Percentiles rank a stretch among this genome's conserved stretches.
Evolutionary conservation across 345 rosid genomes (phyloP).

Genomic region (Brassica incana): DNA sequence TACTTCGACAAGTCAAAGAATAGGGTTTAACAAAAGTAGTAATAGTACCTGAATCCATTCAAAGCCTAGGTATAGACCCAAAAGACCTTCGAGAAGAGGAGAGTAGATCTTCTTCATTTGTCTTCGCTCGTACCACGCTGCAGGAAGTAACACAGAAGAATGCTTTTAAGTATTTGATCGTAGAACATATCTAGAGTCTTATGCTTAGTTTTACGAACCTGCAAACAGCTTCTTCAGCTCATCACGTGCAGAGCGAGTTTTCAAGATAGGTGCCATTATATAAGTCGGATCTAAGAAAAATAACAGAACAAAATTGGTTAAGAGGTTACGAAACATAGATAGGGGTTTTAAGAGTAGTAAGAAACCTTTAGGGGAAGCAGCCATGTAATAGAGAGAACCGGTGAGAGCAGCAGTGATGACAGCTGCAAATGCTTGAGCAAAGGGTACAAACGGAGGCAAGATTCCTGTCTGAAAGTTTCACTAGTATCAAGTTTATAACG

Average conservation of each 20-base stretch:
- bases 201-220: slow-evolving; percentile 43
- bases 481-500: background rate
- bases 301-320: background rate
- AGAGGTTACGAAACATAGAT: background rate
- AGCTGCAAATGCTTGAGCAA: slow-evolving; percentile 97
- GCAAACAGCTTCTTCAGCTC: slow-evolving; percentile 87
- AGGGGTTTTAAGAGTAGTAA: background rate
- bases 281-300: slow-evolving; percentile 72
- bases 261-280: slow-evolving; percentile 79
- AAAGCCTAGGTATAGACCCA: slow-evolving; percentile 89
- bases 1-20: background rate
- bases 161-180: background rate
- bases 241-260: slow-evolving; percentile 65
- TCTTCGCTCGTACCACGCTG: slow-evolving; percentile 97
- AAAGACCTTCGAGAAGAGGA: slow-evolving; percentile 89
- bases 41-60: slow-evolving; percentile 84
- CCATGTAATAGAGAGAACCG: slow-evolving; percentile 89
- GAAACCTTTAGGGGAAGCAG: slow-evolving; percentile 91
- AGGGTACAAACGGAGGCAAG: slow-evolving; percentile 92
- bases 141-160: slow-evolving; percentile 3
- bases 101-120: slow-evolving; percentile 97
- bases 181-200: slow-evolving; percentile 10
- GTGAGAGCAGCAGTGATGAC: slow-evolving; percentile 84
- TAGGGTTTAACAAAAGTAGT: background rate
- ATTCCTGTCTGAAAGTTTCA: slow-evolving; percentile 63